Evolutionary conservation across 345 rosid species (phyloP), one percentile per base, ranked within the genome.

Genomic region (Eutrema yunnanense): DNA sequence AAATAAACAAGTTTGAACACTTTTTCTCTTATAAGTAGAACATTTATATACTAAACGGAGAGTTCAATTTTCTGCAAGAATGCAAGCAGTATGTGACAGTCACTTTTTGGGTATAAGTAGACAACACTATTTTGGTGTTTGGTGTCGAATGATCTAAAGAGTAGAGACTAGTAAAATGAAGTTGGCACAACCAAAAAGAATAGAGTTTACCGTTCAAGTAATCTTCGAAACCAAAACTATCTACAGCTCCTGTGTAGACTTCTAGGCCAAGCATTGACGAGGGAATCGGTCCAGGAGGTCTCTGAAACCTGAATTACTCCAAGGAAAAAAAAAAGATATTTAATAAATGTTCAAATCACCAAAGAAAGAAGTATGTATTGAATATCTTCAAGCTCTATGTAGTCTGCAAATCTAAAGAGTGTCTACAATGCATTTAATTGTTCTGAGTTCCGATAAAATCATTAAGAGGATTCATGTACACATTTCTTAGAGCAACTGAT

Each of bases 181-280:
- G 19, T 12, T 11, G 19, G 13, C 51, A 9, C 4, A 46, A 57
- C 11, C 2, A 19, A 47, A 36, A 19, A 26, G 26, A 42, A 32
- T 4, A 34, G 47, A 41, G 38, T 32, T 80, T 84, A 91, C 98
- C 98, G 50, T 84, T 91, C 66, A 91, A 79, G 80, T 85, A 94
- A 76, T 94, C 93, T 81, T 88, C 96, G 43, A 91, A 86, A 34
- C 95, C 96, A 81, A 94, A 91, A n/a, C 82, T 57, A 70, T 88
- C 92, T 82, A 94, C 56, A 33, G 75, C 79, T 66, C 98, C 96
- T 5, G 89, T 86, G 58, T 86, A 43, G 42, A 92, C 89, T 79
- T 94, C 97, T 48, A 88, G 69, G 6, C 96, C 96, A 9, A 94
- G 86, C 96, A 86, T 86, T 51, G 97, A 94, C n/a, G 98, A 91